Evolutionary conservation across 2,329 filamentous ascomycete genomes (phyloP).

Genomic region (Rasamsonia emersonii): DNA sequence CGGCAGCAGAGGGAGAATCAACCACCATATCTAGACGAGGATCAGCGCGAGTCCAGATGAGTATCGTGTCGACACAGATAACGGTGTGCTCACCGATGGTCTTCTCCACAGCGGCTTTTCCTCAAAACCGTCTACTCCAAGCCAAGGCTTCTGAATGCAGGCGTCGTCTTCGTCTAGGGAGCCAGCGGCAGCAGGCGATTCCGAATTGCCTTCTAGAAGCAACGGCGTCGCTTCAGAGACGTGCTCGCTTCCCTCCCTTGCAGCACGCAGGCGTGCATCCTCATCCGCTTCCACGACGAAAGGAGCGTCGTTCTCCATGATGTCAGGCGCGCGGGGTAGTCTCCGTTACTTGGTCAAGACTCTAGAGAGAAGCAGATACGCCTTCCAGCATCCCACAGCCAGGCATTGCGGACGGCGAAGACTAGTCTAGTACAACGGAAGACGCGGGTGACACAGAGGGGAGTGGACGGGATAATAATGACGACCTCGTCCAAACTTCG

Average conservation of each 20-base stretch:
- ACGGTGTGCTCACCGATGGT: slow-evolving; percentile 43
- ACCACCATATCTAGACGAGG: slow-evolving; percentile 61
- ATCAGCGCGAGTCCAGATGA: background rate
- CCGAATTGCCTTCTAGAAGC: slow-evolving; percentile 10
- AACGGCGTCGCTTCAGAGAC: slow-evolving; percentile 20
- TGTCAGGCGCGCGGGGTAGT: background rate
- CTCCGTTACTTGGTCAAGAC: background rate
- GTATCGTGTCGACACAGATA: background rate
- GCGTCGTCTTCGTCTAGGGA: slow-evolving; percentile 3
- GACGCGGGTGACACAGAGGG: too few species aligned
- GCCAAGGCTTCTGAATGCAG: slow-evolving; percentile 8
- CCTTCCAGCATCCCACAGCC: too few species aligned
- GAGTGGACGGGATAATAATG: too few species aligned
- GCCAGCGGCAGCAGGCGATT: slow-evolving; percentile 5
- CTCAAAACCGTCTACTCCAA: slow-evolving; percentile 25
- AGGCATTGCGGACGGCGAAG: too few species aligned
- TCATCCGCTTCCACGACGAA: slow-evolving; percentile 24
- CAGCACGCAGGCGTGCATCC: slow-evolving; percentile 17
- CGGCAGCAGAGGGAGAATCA: slow-evolving; percentile 69
- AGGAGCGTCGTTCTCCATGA: slow-evolving; percentile 27
- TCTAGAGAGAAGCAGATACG: too few species aligned
- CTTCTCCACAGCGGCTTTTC: slow-evolving; percentile 41
- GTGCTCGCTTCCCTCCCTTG: slow-evolving; percentile 9
- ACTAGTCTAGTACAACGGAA: too few species aligned
- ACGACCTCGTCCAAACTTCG: too few species aligned